Conservation (phyloP, 1,139 yeast genomes). For the Saccharomyces uvarum region DNA sequence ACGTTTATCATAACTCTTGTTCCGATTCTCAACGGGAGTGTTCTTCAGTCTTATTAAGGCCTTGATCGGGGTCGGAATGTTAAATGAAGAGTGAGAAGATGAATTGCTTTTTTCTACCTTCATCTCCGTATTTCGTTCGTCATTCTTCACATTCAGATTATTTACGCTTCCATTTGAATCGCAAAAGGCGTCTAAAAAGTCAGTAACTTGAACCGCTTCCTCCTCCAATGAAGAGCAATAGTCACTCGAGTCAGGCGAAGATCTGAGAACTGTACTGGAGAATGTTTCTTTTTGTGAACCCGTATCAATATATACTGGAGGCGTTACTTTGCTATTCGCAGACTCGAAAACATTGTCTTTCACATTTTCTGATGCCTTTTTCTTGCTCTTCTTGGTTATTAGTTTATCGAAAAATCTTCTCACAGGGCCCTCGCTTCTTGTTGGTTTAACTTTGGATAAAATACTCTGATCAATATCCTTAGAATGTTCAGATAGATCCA, state of each 20-base stretch:
- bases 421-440: conserved; percentile 3
- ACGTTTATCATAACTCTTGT: background rate
- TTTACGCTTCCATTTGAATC: background rate
- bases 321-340: background rate
- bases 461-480: background rate
- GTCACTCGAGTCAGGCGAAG: background rate
- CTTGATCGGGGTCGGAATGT: conserved; percentile 20
- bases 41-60: conserved; percentile 17
- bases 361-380: background rate
- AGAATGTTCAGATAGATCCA: background rate
- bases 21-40: conserved; percentile 12
- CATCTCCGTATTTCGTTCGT: background rate
- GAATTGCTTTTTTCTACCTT: background rate
- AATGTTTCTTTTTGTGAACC: background rate
- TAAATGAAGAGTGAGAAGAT: conserved; percentile 14
- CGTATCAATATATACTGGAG: background rate
- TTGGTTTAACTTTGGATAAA: background rate
- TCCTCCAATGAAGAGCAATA: conserved; percentile 2
- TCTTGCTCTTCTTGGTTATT: conserved; percentile 3
- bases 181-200: conserved; percentile 1
- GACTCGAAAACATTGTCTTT: background rate
- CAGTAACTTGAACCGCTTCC: conserved; percentile 4
- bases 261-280: background rate
- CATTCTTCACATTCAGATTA: background rate
- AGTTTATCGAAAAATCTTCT: conserved; percentile 5